Conservation (phyloP, 2,329 filamentous ascomycete genomes). For the Lachnellula suecica region DNA sequence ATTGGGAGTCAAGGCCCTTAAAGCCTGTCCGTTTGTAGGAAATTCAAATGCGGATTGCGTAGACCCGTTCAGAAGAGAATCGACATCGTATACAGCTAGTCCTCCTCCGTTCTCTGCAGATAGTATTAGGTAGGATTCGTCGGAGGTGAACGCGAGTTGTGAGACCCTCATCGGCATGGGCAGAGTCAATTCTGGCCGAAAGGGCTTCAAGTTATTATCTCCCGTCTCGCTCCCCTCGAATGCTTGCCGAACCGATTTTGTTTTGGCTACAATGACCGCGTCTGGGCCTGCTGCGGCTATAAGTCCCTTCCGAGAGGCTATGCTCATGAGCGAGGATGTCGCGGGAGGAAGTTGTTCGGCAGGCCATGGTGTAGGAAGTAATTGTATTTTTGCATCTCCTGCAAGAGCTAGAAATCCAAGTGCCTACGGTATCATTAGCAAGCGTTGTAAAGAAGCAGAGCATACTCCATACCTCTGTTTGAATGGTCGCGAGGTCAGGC, state of each 20-base stretch:
- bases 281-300: conserved; percentile 87
- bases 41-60: conserved; percentile 73
- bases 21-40: conserved; percentile 68
- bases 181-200: conserved; percentile 72
- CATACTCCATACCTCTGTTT: conserved; percentile 68
- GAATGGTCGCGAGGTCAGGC: conserved; percentile 72
- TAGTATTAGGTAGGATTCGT: conserved; percentile 80
- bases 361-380: conserved; percentile 78
- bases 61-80: conserved; percentile 63
- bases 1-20: conserved; percentile 78
- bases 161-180: conserved; percentile 74
- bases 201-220: conserved; percentile 66
- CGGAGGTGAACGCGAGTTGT: conserved; percentile 87
- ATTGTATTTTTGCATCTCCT: conserved; percentile 78
- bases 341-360: conserved; percentile 61
- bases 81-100: conserved; percentile 78
- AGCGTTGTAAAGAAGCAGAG: conserved; percentile 1
- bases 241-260: conserved; percentile 73
- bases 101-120: conserved; percentile 81
- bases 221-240: conserved; percentile 61
- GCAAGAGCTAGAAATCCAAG: conserved; percentile 80
- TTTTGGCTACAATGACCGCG: conserved; percentile 71
- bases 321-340: conserved; percentile 78
- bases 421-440: conserved; percentile 43
- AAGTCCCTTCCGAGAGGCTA: conserved; percentile 77